Evolutionary conservation across 495 filamentous ascomycete genomes (phyloP).

Genomic region (Neurospora sp.): DNA sequence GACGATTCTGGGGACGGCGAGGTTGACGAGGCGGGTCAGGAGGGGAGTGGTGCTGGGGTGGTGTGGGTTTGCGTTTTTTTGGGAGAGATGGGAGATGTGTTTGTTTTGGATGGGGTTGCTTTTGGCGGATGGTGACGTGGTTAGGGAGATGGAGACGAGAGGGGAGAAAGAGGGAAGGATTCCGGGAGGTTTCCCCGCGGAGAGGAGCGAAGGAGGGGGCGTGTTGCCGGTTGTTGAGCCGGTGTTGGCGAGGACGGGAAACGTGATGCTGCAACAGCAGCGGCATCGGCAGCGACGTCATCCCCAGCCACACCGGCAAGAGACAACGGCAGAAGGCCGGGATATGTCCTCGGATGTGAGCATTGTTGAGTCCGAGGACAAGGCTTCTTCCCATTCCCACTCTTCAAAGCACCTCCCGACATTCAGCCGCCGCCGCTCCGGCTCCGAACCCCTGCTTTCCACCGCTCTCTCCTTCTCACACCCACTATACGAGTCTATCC

Average conservation of each 20-base stretch:
- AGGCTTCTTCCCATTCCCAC: neutral
- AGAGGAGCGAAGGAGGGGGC: neutral
- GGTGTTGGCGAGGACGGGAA: neutral
- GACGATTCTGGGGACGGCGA: conserved; percentile 37
- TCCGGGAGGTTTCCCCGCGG: neutral
- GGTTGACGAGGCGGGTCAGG: conserved; percentile 17
- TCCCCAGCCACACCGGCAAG: neutral
- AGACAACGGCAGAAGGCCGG: neutral
- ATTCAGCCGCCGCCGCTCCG: neutral
- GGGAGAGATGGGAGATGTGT: conserved; percentile 32
- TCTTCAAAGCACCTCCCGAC: neutral
- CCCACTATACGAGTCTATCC: neutral
- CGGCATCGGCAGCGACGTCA: neutral
- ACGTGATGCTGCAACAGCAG: neutral
- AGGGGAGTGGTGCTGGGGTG: conserved; percentile 14
- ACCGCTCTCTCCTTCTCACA: neutral
- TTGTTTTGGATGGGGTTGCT: conserved; percentile 31
- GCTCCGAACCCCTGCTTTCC: neutral
- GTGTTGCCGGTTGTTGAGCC: conserved; percentile 6
- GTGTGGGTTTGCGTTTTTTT: conserved; percentile 24
- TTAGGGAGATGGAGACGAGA: conserved; percentile 13
- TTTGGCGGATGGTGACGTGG: conserved; percentile 30
- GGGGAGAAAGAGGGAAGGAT: neutral
- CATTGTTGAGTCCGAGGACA: neutral
- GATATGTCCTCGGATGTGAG: neutral